Conservation (phyloP, 2,329 filamentous ascomycete genomes). For the Pseudogymnoascus sp. region DNA sequence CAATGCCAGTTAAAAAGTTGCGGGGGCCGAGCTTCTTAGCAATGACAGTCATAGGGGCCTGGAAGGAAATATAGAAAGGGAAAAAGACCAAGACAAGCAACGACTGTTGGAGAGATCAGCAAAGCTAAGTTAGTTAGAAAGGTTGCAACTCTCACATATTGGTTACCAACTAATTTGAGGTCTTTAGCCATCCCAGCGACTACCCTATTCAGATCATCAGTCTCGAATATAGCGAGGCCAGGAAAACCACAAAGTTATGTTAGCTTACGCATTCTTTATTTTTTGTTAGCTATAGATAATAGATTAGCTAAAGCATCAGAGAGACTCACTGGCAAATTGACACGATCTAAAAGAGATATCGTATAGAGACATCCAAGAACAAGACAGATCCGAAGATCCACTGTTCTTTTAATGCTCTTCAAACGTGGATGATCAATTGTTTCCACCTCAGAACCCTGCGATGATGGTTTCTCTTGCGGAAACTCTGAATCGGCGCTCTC, state of each 20-base stretch:
- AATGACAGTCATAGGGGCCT: background rate
- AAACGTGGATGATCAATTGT: background rate
- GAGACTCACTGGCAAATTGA: background rate
- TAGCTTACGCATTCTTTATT: background rate
- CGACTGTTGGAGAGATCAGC: background rate
- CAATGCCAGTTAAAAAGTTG: background rate
- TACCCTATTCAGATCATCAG: background rate
- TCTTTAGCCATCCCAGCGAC: background rate
- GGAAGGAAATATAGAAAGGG: background rate
- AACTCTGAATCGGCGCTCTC: background rate
- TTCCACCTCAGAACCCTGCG: background rate
- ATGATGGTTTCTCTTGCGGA: background rate
- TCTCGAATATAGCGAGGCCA: background rate
- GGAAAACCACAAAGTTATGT: background rate
- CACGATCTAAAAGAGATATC: background rate
- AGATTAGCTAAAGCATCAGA: background rate
- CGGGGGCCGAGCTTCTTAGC: background rate
- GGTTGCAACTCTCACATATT: background rate
- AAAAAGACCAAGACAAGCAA: conserved; percentile 2
- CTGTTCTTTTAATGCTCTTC: background rate
- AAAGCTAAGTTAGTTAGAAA: background rate
- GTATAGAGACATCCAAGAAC: conserved; percentile 2
- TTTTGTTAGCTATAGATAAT: background rate
- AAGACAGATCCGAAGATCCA: conserved; percentile 1
- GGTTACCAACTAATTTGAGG: background rate